phyloP scores from a whole-genome alignment of 2,329 filamentous ascomycete genomes.

The Bipolaris cookei region DNA sequence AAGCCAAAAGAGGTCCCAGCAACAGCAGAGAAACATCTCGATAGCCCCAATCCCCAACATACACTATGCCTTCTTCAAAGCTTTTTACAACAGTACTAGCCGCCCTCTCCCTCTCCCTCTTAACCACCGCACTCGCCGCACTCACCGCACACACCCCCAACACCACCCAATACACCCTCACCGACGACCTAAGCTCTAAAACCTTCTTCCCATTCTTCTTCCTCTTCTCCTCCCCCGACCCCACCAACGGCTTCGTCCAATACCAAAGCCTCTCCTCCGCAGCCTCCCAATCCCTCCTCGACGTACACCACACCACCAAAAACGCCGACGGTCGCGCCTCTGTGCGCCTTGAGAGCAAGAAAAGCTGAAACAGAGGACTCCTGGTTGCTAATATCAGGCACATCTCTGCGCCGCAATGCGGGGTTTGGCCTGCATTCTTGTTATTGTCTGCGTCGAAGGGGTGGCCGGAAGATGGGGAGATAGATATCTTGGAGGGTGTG shows the following conservation, averaged over 20 bases:
- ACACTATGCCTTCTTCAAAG: conserved; percentile 3
- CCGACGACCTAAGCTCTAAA: conserved; percentile 36
- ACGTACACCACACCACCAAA: conserved; percentile 51
- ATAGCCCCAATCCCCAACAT: not conserved
- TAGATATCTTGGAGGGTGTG: conserved; percentile 48
- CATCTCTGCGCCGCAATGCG: conserved; percentile 44
- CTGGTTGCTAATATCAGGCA: conserved; percentile 44
- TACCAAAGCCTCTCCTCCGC: conserved; percentile 32
- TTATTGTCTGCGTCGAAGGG: conserved; percentile 34
- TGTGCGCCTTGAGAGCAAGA: conserved; percentile 42
- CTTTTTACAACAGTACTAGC: conserved; percentile 15
- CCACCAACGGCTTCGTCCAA: conserved; percentile 41
- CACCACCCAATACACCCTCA: conserved; percentile 28
- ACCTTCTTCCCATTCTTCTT: conserved; percentile 45
- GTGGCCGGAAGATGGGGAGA: conserved; percentile 45
- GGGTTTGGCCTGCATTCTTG: conserved; percentile 47
- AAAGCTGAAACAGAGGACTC: conserved; percentile 40
- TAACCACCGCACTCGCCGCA: conserved; percentile 15
- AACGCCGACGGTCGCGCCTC: conserved; percentile 35
- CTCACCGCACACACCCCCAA: not conserved
- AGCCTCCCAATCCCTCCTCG: conserved; percentile 28
- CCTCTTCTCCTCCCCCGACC: conserved; percentile 39
- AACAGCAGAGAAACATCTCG: not conserved
- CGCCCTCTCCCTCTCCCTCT: conserved; percentile 6
- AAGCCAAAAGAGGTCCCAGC: not conserved